A percentile compares a stretch with the other conserved stretches of the same genome.
phyloP scores from a whole-genome alignment of 805 yeast genomes.

The Myxozyma mucilagina region DNA sequence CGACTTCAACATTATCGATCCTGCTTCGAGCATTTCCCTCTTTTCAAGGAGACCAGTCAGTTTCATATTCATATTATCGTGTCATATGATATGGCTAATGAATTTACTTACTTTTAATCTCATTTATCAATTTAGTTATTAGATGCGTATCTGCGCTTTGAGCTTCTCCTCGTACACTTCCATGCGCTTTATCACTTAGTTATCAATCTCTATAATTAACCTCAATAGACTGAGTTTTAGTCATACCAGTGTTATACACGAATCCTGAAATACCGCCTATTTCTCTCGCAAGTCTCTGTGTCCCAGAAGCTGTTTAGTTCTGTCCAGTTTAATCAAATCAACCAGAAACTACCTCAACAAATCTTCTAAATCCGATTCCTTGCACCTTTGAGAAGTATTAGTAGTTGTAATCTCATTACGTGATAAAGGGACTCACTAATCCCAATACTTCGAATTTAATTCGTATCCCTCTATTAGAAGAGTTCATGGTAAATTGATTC shows the following conservation, averaged over 20 bases:
- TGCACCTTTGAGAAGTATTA: slow-evolving; percentile 14
- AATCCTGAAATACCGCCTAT: slow-evolving; percentile 16
- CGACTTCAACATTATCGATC: slow-evolving; percentile 13
- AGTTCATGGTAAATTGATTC: not conserved
- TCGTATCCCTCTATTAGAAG: not conserved
- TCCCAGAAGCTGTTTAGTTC: too few relatives aligned
- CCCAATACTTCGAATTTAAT: slow-evolving; percentile 7
- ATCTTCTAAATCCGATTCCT: slow-evolving; percentile 21
- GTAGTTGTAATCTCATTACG: too few relatives aligned
- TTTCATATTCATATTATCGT: not conserved
- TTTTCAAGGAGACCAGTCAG: not conserved
- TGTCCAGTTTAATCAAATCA: not conserved
- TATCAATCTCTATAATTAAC: not conserved
- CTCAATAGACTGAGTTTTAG: not conserved
- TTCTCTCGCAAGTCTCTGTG: slow-evolving; percentile 4
- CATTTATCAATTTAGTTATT: slow-evolving; percentile 3
- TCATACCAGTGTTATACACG: slow-evolving; percentile 21
- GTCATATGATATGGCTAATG: not conserved
- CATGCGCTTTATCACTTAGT: slow-evolving; percentile 4
- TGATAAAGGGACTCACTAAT: not conserved
- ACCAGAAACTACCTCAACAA: slow-evolving; percentile 6
- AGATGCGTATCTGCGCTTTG: slow-evolving; percentile 1
- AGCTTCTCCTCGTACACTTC: slow-evolving; percentile 25
- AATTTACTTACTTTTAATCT: slow-evolving; percentile 6
- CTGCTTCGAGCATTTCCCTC: slow-evolving; percentile 10